Percentiles rank a stretch among this genome's conserved stretches.
Conservation (phyloP, 768 basidiomycete genomes). For the Wakefieldia striispora region DNA sequence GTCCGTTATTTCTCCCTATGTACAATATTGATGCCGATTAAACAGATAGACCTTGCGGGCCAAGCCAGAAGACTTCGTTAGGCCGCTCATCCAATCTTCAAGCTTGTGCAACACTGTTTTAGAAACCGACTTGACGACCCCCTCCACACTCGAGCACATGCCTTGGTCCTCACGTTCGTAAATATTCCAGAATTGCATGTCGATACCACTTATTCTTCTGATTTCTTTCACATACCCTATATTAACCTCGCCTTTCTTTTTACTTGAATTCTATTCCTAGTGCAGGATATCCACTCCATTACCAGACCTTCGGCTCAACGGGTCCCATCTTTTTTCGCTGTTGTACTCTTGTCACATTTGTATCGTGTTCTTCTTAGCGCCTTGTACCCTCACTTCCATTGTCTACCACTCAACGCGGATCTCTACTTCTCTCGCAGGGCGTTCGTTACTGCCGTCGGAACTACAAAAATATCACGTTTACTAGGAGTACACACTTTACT, state of each 20-base stretch:
- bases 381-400: too few relatives aligned
- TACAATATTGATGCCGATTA: background rate
- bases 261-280: background rate
- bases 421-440: too few relatives aligned
- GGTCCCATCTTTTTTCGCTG: background rate
- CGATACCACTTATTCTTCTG: constrained; percentile 13
- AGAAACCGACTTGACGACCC: background rate
- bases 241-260: background rate
- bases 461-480: too few relatives aligned
- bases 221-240: background rate
- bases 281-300: background rate
- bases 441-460: too few relatives aligned
- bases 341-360: background rate
- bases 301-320: too few relatives aligned
- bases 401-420: too few relatives aligned
- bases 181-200: constrained; percentile 6
- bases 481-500: too few relatives aligned
- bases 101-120: background rate
- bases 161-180: constrained; percentile 1
- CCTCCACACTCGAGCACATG: background rate
- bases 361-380: too few relatives aligned
- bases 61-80: background rate
- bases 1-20: background rate
- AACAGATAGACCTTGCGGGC: background rate
- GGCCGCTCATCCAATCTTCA: background rate